Evolutionary conservation across 2,329 filamentous ascomycete genomes (phyloP).

Genomic region (Fusarium nodosum): DNA sequence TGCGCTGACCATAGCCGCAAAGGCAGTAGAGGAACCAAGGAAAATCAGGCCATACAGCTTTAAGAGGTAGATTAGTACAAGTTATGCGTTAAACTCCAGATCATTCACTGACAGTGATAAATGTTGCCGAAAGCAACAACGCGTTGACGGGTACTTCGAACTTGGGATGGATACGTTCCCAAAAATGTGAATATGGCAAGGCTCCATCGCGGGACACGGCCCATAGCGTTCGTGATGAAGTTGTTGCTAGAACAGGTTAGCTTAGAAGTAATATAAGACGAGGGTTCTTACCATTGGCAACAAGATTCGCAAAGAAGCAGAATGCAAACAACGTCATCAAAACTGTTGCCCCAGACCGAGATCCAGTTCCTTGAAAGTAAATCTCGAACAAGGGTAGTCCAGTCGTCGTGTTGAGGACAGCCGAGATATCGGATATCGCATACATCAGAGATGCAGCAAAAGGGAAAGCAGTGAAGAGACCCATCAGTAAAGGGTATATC

Average conservation of each 20-base stretch:
- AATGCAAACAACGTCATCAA: conserved; percentile 42
- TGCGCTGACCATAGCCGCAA: conserved; percentile 48
- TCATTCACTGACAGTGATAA: conserved; percentile 16
- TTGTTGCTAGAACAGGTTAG: conserved; percentile 23
- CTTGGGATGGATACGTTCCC: conserved; percentile 37
- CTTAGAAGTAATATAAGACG: rapidly evolving
- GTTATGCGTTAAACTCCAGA: no score
- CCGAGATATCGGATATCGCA: conserved; percentile 26
- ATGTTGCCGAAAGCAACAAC: conserved; percentile 33
- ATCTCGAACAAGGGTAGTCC: conserved; percentile 43
- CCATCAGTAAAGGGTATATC: conserved; percentile 41
- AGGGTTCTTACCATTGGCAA: conserved; percentile 13
- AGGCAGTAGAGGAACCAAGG: conserved; percentile 50
- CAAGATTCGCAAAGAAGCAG: conserved; percentile 43
- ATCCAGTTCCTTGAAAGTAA: conserved; percentile 41
- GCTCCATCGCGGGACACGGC: conserved; percentile 47
- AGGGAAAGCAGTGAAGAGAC: conserved; percentile 41
- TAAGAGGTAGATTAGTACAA: no score
- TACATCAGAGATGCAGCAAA: conserved; percentile 39
- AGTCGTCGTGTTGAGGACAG: conserved; percentile 31
- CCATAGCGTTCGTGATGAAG: conserved; percentile 43
- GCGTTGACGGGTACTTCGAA: conserved; percentile 51
- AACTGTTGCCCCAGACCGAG: conserved; percentile 24
- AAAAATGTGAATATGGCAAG: conserved; percentile 46
- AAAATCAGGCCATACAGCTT: conserved; percentile 50